Base-by-base conservation (phyloP, 495 filamentous ascomycete species). In the Schizothecium vesticola region DNA sequence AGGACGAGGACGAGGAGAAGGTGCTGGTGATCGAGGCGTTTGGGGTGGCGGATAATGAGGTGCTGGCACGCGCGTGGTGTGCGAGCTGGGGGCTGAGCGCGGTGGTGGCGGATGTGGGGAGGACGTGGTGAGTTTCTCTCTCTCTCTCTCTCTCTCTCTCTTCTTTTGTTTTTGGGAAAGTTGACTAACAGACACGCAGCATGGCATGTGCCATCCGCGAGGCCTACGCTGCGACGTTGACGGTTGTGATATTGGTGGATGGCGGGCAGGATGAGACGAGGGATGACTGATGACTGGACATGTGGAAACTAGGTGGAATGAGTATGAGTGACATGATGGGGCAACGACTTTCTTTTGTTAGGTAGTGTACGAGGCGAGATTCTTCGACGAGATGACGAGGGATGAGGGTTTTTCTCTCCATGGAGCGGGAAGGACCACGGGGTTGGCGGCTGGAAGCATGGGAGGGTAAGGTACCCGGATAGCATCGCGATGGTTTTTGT, bases 1-100 rank as follows among this genome's bases (percentile, higher is more conserved):
- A 62, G 62, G 67, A 59, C 0, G 69, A 75, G 61, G 82, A 85
- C 60, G 77, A 85, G 11, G 87, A 89, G 68, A 81, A 81, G 70
- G 88, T 92, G 12, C 79, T 92, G 51, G 88, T 88, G 36, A 81
- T 92, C 21, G 86, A 91, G 77, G 88, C 89, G 28, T 87, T 89
- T 70, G 90, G 90, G 11, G 88, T 88, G 28, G 77, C 75, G 59
- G 90, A 92, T 74, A 91, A 91, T 67, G 90, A 91, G 76, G 89
- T 92, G 16, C 82, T 92, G 71, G 88, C 88, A 1, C 78, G 90
- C 61, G 90, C 90, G 57, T 91, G 89, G 89, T 91, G 88, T 71
- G 80, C 86, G 69, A 87, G 89, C 68, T 89, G 88, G 85, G 90
- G 90, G 23, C 75, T 90, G 64, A 85, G 82, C 58, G 89, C 89